Percentiles rank a stretch among this genome's conserved stretches.
Evolutionary conservation across 2,329 filamentous ascomycete genomes (phyloP).

Genomic region (Calonectria ilicicola): DNA sequence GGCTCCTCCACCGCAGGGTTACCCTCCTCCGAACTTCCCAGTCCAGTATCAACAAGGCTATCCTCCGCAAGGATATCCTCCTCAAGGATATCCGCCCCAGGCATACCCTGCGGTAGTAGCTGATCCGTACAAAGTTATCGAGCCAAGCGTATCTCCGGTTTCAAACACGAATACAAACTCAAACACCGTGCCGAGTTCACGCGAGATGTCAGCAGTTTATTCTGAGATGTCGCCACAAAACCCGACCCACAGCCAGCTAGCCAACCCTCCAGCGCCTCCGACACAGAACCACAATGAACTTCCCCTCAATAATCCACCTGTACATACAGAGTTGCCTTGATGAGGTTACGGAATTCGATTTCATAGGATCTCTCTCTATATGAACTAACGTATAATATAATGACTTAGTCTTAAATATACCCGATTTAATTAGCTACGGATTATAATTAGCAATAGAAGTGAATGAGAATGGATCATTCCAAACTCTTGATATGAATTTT

Average conservation of each 20-base stretch:
- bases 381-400: not conserved
- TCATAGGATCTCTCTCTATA: not conserved
- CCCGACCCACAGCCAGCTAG: not conserved
- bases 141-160: not conserved
- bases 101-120: not conserved
- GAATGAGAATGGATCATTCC: too few species aligned
- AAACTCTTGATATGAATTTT: too few species aligned
- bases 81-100: not conserved
- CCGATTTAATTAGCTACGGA: not conserved
- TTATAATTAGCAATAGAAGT: not conserved
- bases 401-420: not conserved
- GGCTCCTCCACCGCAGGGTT: not conserved
- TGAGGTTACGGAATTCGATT: accelerated
- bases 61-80: not conserved
- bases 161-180: not conserved
- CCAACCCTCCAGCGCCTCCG: not conserved
- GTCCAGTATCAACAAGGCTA: not conserved
- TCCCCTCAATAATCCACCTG: not conserved
- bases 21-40: not conserved
- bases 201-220: not conserved
- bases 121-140: not conserved
- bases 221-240: not conserved
- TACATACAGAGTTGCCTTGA: not conserved
- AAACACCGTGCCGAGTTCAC: not conserved
- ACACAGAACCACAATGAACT: not conserved